phyloP scores from a whole-genome alignment of 106 monocot genomes.

The Dendrobium huoshanense region DNA sequence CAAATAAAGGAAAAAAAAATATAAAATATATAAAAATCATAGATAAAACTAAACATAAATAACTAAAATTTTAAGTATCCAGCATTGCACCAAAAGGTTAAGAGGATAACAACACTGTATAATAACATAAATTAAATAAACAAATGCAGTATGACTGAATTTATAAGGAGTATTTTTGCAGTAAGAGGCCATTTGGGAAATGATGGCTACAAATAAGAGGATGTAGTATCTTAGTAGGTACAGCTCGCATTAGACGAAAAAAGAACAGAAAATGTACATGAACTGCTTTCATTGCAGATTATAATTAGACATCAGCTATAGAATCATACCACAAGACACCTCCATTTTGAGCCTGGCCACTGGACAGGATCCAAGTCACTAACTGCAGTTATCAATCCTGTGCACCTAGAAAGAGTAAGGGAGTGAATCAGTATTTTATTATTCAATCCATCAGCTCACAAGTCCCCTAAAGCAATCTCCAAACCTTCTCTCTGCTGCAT shows the following conservation, averaged over 20 bases:
- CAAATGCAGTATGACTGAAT: too few species aligned
- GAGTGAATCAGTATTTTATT: background rate
- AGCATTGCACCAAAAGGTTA: too few species aligned
- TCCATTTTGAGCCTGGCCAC: constrained; percentile 95
- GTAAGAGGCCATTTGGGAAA: too few species aligned
- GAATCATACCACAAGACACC: constrained; percentile 55
- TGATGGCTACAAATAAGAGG: too few species aligned
- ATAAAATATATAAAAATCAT: too few species aligned
- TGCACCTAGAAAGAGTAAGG: constrained; percentile 34
- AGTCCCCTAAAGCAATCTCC: background rate
- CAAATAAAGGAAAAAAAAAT: too few species aligned
- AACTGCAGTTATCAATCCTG: constrained; percentile 65
- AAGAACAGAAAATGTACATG: background rate
- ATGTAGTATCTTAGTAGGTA: background rate
- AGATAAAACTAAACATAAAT: too few species aligned
- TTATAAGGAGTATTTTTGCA: too few species aligned
- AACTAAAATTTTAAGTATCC: too few species aligned
- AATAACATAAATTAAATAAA: too few species aligned
- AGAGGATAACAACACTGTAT: too few species aligned
- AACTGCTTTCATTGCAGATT: background rate
- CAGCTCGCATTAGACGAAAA: background rate
- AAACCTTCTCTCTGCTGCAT: constrained; percentile 88
- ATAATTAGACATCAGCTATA: background rate
- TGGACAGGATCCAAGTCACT: constrained; percentile 58
- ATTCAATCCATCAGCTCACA: background rate